A percentile compares a stretch with the other conserved stretches of the same genome.
phyloP scores from a whole-genome alignment of 2,329 filamentous ascomycete genomes.

The Metarhizium rileyi region DNA sequence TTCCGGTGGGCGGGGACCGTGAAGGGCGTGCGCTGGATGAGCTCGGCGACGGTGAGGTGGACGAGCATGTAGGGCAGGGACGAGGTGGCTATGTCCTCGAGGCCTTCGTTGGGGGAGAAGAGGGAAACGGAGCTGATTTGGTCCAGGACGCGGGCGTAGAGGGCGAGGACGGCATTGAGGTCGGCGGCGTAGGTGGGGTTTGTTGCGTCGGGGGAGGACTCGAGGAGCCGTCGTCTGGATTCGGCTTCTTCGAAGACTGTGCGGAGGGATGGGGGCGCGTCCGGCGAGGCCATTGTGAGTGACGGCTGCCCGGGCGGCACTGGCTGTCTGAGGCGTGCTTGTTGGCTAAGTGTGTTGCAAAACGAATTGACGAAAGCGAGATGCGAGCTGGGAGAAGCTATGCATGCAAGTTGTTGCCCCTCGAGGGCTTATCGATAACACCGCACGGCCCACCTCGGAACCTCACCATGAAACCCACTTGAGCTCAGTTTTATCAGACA shows the following conservation, averaged over 20 bases:
- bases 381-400: no score
- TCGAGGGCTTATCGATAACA: neutral
- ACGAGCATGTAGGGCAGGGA: slow-evolving; percentile 79
- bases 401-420: neutral
- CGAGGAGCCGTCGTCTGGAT: slow-evolving; percentile 44
- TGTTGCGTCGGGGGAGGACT: slow-evolving; percentile 54
- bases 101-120: slow-evolving; percentile 81
- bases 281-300: slow-evolving; percentile 13
- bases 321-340: neutral
- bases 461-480: no score
- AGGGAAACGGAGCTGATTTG: slow-evolving; percentile 63
- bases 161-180: slow-evolving; percentile 55
- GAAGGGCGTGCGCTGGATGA: slow-evolving; percentile 58
- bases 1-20: slow-evolving; percentile 47
- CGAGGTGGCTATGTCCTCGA: slow-evolving; percentile 79
- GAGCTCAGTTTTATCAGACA: no score
- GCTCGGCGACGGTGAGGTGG: slow-evolving; percentile 69
- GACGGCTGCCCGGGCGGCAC: neutral
- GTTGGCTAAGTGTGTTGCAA: neutral
- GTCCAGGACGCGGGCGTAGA: slow-evolving; percentile 63
- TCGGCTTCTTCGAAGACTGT: slow-evolving; percentile 42
- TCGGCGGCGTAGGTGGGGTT: slow-evolving; percentile 57
- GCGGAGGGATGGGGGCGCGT: slow-evolving; percentile 40
- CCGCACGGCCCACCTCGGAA: neutral
- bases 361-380: no score